Conservation (phyloP, 495 filamentous ascomycete genomes). For the Penicillium odoratum region DNA sequence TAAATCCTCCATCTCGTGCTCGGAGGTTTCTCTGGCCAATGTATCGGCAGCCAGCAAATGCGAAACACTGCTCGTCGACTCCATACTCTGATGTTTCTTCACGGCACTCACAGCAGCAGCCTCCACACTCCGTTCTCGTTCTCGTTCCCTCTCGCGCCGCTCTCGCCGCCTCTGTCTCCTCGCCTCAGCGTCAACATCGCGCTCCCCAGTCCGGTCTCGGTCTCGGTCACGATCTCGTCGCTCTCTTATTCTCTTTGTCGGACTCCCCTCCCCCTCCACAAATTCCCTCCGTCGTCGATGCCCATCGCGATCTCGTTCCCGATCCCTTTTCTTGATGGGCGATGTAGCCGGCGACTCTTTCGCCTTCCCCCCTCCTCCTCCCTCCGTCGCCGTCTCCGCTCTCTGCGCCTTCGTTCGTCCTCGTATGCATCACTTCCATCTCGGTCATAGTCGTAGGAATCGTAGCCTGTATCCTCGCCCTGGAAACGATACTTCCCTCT, state of each 20-base stretch:
- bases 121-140: constrained; percentile 11
- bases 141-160: constrained; percentile 5
- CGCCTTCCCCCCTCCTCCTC: constrained; percentile 32
- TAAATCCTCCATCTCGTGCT: constrained; percentile 46
- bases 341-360: constrained; percentile 39
- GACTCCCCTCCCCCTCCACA: constrained; percentile 25
- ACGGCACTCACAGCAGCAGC: constrained; percentile 18
- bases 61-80: constrained; percentile 42
- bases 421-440: constrained; percentile 15
- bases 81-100: constrained; percentile 40
- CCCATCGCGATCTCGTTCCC: constrained; percentile 32
- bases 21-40: constrained; percentile 60
- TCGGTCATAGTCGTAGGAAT: constrained; percentile 19
- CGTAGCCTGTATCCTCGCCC: constrained; percentile 22
- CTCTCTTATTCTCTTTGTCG: constrained; percentile 23
- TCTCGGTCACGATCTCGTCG: constrained; percentile 19
- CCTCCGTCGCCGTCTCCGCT: constrained; percentile 15
- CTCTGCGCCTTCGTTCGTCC: constrained; percentile 19
- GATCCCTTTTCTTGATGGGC: constrained; percentile 33
- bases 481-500: constrained; percentile 25
- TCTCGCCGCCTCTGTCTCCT: constrained; percentile 19
- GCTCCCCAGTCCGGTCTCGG: constrained; percentile 10
- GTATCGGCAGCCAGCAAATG: constrained; percentile 51
- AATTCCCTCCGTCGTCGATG: constrained; percentile 19
- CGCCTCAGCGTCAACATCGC: constrained; percentile 16